Evolutionary conservation across 352 stramenopile species (phyloP), one percentile per base, ranked within the genome.

Genomic region (Pythium periplocum): DNA sequence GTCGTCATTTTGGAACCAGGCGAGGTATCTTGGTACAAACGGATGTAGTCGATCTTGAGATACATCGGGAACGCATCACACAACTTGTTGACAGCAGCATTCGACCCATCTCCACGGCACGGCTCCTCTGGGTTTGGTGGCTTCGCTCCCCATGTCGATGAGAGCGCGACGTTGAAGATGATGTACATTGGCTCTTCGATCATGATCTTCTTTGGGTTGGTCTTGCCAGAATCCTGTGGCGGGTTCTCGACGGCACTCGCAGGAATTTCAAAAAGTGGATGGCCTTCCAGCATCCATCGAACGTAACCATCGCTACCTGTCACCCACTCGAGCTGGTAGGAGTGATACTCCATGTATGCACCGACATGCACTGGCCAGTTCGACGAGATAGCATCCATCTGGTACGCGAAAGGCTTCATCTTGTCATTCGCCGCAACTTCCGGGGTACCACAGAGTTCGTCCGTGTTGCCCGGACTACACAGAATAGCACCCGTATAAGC

Each of bases 161-260:
- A 95, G 17, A 98, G 64, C 2, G 90, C 90, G 6, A 95, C 94
- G 70, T 97, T 98, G 43, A 97, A 68, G 39, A 98, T 78, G 17
- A 98, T 48, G 57, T 95, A 96, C 72, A 92, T 95, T 7, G 92
- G 92, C 66, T 97, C 92, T 46, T 88, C 74, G 34, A 84, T 53
- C 73, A 81, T 80, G 35, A 83, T 51, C 46, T 83, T 86, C n/a
- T 64, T 56, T 1, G 73, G 72, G 34, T 86, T 86, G 8, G 42
- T 58, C n/a, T 59, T 73, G 38, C 61, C 62, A 1, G 52, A 36
- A 50, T 77, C 73, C 51, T 84, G 75, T n/a, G 73, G 68, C 0
- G 71, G 56, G 4, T 78, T 71, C 0, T 59, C 63, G 47, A 84
- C 64, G 3, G 75, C 59, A 2, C 75, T 59, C 1, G 65, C 68